phyloP scores from a whole-genome alignment of 805 yeast genomes.

The Jamesozyma lodderae region DNA sequence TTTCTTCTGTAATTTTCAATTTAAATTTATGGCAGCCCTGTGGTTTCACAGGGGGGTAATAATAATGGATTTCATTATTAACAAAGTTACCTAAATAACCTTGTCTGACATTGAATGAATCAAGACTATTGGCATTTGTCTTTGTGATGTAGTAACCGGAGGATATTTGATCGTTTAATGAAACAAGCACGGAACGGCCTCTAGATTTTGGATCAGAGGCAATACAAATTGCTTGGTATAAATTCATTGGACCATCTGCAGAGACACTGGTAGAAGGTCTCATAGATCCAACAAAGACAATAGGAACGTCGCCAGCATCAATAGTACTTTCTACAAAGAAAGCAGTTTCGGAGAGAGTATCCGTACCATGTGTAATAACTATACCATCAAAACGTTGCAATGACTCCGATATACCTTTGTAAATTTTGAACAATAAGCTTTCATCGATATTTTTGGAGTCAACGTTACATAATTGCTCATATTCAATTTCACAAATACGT shows the following conservation, averaged over 20 bases:
- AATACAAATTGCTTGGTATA: slow-evolving; percentile 59
- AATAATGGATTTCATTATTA: slow-evolving; percentile 54
- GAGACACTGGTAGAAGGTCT: slow-evolving; percentile 63
- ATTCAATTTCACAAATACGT: slow-evolving; percentile 44
- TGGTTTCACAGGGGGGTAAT: slow-evolving; percentile 54
- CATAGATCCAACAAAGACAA: slow-evolving; percentile 67
- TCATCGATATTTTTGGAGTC: slow-evolving; percentile 52
- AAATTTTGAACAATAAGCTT: slow-evolving; percentile 36
- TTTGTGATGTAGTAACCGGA: slow-evolving; percentile 65
- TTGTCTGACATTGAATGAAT: slow-evolving; percentile 62
- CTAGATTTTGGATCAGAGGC: slow-evolving; percentile 44
- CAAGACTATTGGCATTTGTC: slow-evolving; percentile 60
- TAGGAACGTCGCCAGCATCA: slow-evolving; percentile 41
- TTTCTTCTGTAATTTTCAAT: slow-evolving; percentile 23
- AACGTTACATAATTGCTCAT: slow-evolving; percentile 53
- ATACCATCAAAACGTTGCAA: slow-evolving; percentile 44
- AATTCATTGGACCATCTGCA: slow-evolving; percentile 66
- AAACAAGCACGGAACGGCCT: slow-evolving; percentile 54
- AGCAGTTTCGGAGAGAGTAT: slow-evolving; percentile 59
- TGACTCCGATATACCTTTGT: slow-evolving; percentile 38
- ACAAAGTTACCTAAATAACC: slow-evolving; percentile 66
- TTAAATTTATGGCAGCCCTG: slow-evolving; percentile 39
- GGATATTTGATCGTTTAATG: slow-evolving; percentile 58
- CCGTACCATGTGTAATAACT: slow-evolving; percentile 66
- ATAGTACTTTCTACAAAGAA: slow-evolving; percentile 47